phyloP scores from a whole-genome alignment of 257 asterid species.

The Mentha longifolia region DNA sequence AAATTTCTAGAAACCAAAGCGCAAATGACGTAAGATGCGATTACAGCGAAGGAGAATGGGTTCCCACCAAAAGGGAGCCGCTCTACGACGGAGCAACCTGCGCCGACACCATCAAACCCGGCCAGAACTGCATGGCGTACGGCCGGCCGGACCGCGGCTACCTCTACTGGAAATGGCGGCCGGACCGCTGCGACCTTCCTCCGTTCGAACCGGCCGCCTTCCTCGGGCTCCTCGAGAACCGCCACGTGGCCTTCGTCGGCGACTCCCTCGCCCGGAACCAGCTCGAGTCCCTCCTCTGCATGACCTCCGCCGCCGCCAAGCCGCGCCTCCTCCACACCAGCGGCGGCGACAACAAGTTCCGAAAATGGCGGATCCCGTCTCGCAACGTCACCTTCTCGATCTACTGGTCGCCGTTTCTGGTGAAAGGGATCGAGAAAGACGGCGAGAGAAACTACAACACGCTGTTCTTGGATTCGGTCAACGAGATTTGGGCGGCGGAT shows the following conservation, averaged over 20 bases:
- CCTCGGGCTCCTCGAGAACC: slow-evolving; percentile 55
- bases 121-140: slow-evolving; percentile 66
- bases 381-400: slow-evolving; percentile 54
- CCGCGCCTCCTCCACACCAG: slow-evolving; percentile 51
- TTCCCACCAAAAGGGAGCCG: slow-evolving; percentile 44
- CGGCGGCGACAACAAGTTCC: slow-evolving; percentile 66
- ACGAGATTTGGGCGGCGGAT: slow-evolving; percentile 70
- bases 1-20: slow-evolving; percentile 11
- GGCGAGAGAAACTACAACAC: slow-evolving; percentile 41
- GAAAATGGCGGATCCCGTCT: slow-evolving; percentile 62
- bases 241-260: slow-evolving; percentile 81
- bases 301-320: slow-evolving; percentile 50
- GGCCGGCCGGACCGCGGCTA: slow-evolving; percentile 74
- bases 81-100: slow-evolving; percentile 74
- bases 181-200: slow-evolving; percentile 62
- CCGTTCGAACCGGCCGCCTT: slow-evolving; percentile 60
- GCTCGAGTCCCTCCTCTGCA: slow-evolving; percentile 72
- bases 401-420: slow-evolving; percentile 90
- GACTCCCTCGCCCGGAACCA: slow-evolving; percentile 90
- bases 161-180: slow-evolving; percentile 79
- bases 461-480: slow-evolving; percentile 51
- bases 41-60: slow-evolving; percentile 70
- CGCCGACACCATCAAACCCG: slow-evolving; percentile 59
- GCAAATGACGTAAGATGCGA: slow-evolving; percentile 46
- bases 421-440: slow-evolving; percentile 63